phyloP scores from a whole-genome alignment of 768 basidiomycete species.

The Leccinum obscurum region DNA sequence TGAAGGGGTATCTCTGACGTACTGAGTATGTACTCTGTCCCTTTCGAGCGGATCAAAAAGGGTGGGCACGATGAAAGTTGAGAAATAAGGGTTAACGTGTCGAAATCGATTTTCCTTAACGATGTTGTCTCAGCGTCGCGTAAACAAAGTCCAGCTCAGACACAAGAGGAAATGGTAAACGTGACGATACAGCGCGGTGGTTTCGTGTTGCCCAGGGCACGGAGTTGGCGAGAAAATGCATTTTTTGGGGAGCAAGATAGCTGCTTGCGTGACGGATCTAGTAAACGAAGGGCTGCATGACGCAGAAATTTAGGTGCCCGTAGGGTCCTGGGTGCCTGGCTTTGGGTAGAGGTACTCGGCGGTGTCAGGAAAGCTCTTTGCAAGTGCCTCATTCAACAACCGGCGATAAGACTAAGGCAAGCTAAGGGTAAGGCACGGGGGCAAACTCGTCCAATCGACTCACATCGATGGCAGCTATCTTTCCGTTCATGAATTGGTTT shows the following conservation, averaged over 20 bases:
- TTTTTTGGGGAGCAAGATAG: background rate
- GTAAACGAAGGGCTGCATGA: background rate
- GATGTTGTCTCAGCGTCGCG: conserved; percentile 8
- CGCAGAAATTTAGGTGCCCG: conserved; percentile 9
- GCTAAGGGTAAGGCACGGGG: conserved; percentile 2
- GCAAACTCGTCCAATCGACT: conserved; percentile 20
- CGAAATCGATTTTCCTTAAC: conserved; percentile 19
- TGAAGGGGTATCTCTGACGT: conserved; percentile 17
- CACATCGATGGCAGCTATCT: conserved; percentile 76
- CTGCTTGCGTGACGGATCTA: background rate
- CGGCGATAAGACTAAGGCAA: conserved; percentile 62
- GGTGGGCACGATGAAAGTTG: conserved; percentile 12
- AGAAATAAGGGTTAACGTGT: conserved; percentile 20
- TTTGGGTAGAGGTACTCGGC: conserved; percentile 25
- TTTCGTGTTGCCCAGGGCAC: conserved; percentile 6
- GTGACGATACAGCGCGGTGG: background rate
- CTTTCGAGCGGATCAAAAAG: conserved; percentile 23
- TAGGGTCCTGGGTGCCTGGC: conserved; percentile 8
- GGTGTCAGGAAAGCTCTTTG: conserved; percentile 68
- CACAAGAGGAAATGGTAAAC: conserved; percentile 7
- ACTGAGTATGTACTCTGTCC: conserved; percentile 10
- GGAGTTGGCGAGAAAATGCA: conserved; percentile 1
- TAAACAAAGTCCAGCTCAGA: conserved; percentile 1
- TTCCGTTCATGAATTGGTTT: conserved; percentile 91
- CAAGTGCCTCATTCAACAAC: conserved; percentile 67